Evolutionary conservation across 2,329 filamentous ascomycete species (phyloP).

Genomic region (Stagonosporopsis vannaccii): DNA sequence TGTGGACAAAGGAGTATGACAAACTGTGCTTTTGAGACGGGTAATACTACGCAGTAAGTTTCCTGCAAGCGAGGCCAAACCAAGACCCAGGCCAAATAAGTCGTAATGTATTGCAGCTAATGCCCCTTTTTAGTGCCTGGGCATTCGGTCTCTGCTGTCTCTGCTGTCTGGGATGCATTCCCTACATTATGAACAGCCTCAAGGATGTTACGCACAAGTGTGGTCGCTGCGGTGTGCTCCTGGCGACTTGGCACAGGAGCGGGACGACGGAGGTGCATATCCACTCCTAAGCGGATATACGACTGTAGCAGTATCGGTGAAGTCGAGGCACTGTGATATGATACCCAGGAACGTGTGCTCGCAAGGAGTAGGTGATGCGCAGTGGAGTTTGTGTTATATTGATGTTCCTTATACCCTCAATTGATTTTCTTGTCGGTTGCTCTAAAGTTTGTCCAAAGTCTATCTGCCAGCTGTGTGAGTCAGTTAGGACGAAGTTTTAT

Average conservation of each 20-base stretch:
- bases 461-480: not conserved
- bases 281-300: conserved; percentile 33
- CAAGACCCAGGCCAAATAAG: too few relatives aligned
- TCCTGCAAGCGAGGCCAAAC: not conserved
- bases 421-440: not conserved
- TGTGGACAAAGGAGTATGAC: conserved; percentile 55
- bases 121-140: conserved; percentile 52
- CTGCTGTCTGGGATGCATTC: conserved; percentile 57
- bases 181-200: conserved; percentile 56
- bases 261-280: conserved; percentile 56
- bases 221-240: conserved; percentile 53
- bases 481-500: too few relatives aligned
- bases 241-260: conserved; percentile 59
- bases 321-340: not conserved
- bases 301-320: not conserved
- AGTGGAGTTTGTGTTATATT: not conserved
- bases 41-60: conserved; percentile 53
- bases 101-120: conserved; percentile 9
- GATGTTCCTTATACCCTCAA: not conserved
- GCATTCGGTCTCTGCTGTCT: conserved; percentile 54
- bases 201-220: conserved; percentile 61
- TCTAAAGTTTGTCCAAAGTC: too few relatives aligned
- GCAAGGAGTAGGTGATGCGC: not conserved
- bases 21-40: conserved; percentile 42
- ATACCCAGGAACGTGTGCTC: not conserved